A percentile compares a stretch with the other conserved stretches of the same genome.
Evolutionary conservation across 306 rosid genomes (phyloP).

Genomic region (Psophocarpus tetragonolobus): DNA sequence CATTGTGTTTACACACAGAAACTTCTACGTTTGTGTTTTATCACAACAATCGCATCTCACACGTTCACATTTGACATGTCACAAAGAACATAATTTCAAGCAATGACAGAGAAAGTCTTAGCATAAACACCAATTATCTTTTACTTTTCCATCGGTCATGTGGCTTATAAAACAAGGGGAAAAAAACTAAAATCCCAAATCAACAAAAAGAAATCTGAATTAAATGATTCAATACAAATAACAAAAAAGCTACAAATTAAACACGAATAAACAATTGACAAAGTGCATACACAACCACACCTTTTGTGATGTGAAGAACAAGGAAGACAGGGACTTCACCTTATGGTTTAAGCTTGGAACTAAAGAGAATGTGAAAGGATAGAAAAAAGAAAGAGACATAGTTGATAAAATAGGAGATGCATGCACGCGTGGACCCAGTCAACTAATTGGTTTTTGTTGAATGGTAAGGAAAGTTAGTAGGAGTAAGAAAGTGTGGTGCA

Average conservation of each 20-base stretch:
- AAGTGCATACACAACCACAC: background rate
- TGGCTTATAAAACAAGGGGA: background rate
- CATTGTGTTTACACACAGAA: background rate
- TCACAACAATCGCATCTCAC: background rate
- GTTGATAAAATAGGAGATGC: background rate
- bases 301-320: background rate
- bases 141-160: background rate
- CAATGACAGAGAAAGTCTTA: background rate
- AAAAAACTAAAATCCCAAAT: background rate
- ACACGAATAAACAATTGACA: background rate
- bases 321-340: constrained; percentile 1
- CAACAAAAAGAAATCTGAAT: background rate
- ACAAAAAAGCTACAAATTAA: background rate
- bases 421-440: background rate
- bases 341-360: background rate
- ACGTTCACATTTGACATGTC: background rate
- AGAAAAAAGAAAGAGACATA: background rate
- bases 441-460: background rate
- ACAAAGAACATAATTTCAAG: background rate
- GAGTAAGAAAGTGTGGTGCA: background rate
- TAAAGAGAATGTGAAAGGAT: background rate
- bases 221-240: background rate
- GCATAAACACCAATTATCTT: background rate
- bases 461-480: constrained; percentile 19
- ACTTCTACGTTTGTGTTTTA: background rate